These are phyloP conservation scores for Fraxinus greggii DNA, from an alignment of 305 asterid species.

Conservation along the genomic window DNA sequence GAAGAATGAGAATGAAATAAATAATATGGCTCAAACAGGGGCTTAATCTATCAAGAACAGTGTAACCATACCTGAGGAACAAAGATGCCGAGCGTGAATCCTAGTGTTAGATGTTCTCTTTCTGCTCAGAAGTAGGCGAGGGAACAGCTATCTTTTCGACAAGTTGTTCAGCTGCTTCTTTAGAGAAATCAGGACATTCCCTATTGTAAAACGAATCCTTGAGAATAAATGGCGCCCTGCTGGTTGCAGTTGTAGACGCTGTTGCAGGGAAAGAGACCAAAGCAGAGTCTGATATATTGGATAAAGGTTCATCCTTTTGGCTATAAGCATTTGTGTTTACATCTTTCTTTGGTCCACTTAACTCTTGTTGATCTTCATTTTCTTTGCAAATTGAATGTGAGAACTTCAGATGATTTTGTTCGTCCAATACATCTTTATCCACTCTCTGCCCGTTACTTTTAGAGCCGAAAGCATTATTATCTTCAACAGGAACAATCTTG, in stretches of 20 bases:
- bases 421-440: slow-evolving; percentile 21
- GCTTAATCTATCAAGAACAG: slow-evolving; percentile 7
- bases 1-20: too few species aligned
- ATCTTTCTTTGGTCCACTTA: slow-evolving; percentile 9
- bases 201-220: slow-evolving; percentile 27
- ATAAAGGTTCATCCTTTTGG: not conserved
- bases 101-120: slow-evolving; percentile 33
- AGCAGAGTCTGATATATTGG: not conserved
- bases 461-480: slow-evolving; percentile 9
- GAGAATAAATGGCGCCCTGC: slow-evolving; percentile 44
- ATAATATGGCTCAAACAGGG: too few species aligned
- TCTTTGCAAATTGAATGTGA: slow-evolving; percentile 15
- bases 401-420: slow-evolving; percentile 22
- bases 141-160: slow-evolving; percentile 27
- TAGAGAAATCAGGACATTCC: slow-evolving; percentile 24
- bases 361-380: slow-evolving; percentile 22
- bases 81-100: not conserved
- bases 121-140: slow-evolving; percentile 35
- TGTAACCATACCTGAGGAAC: slow-evolving; percentile 17
- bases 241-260: slow-evolving; percentile 13
- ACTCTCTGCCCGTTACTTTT: slow-evolving; percentile 14
- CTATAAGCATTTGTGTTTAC: slow-evolving; percentile 9
- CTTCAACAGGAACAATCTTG: slow-evolving; percentile 26
- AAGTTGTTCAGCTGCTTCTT: slow-evolving; percentile 24
- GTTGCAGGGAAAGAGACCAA: not conserved